Conservation (phyloP, 2,329 filamentous ascomycete species). For the Cercospora brassicicola region DNA sequence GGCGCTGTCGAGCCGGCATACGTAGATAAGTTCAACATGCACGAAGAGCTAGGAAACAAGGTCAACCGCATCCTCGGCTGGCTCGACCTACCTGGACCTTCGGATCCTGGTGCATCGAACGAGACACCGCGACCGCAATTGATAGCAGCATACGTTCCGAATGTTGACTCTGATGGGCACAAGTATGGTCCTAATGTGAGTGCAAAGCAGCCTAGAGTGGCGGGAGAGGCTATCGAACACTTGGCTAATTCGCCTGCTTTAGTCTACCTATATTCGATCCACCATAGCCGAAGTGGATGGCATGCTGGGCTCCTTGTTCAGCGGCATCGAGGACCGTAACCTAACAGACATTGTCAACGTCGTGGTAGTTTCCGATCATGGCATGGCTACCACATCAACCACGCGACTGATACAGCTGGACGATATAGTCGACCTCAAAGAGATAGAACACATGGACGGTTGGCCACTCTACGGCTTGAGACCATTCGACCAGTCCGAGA, state of each 20-base stretch:
- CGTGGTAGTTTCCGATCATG: slow-evolving; percentile 94
- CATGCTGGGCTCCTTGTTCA: slow-evolving; percentile 77
- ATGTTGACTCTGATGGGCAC: slow-evolving; percentile 86
- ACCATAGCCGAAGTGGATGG: slow-evolving; percentile 78
- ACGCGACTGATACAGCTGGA: slow-evolving; percentile 83
- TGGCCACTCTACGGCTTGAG: slow-evolving; percentile 92
- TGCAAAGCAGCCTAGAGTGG: neutral
- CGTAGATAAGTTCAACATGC: slow-evolving; percentile 79
- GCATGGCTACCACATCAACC: slow-evolving; percentile 90
- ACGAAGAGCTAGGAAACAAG: slow-evolving; percentile 73
- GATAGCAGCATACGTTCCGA: slow-evolving; percentile 90
- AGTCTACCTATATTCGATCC: slow-evolving; percentile 76
- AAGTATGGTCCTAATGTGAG: slow-evolving; percentile 74
- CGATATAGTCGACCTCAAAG: slow-evolving; percentile 73
- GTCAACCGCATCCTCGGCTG: slow-evolving; percentile 77
- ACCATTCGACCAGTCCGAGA: slow-evolving; percentile 66
- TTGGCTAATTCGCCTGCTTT: neutral
- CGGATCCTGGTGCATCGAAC: slow-evolving; percentile 49
- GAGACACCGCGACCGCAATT: slow-evolving; percentile 73
- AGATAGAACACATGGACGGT: slow-evolving; percentile 83
- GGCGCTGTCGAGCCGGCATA: slow-evolving; percentile 72
- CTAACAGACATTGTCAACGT: slow-evolving; percentile 88
- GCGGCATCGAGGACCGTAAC: slow-evolving; percentile 76
- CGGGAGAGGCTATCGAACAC: neutral
- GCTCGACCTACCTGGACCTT: slow-evolving; percentile 75